Evolutionary conservation across 305 asterid genomes (phyloP), one percentile per base, ranked within the genome.

Genomic region (Rubia peregrina): DNA sequence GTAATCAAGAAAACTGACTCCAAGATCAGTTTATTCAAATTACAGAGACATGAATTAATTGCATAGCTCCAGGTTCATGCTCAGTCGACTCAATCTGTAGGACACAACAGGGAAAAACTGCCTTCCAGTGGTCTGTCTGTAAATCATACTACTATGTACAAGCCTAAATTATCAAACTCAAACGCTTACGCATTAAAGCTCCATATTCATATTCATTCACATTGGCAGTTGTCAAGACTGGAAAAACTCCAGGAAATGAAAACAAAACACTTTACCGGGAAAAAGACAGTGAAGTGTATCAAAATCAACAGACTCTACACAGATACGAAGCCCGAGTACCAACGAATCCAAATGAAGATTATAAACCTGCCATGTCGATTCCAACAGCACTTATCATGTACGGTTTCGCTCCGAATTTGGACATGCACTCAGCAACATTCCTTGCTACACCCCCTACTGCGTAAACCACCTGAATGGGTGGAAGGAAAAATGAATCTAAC

Each of bases 381-480:
- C 98, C 98, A 41, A 89, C 16, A 68, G 92, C 95, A 75, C 98
- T 93, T 74, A 93, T 93, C 89, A 93, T 80, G 80, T 76, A 87
- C 61, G 98, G 96, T 81, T 81, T 89, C 41, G 87, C 79, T 73
- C 97, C 97, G 72, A 93, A 90, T 83, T 93, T 93, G 19, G 81
- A 88, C 87, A 90, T 88, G 83, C 98, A 93, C 68, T 93, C 97
- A 7, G 92, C 98, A 71, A 93, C 85, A 78, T 93, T 93, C 84
- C 98, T 90, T 65, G 89, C 97, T 48, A 93, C 98, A 76, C 98
- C 98, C 43, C 98, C 97, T 68, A 83, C 75, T 12, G 85, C 83
- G 84, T 83, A 89, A 67, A 75, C 33, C 66, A 93, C 88, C 98
- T 93, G 90, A 75, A 83, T 55, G 51, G 11, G 11, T 46, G 51